A percentile compares a stretch with the other conserved stretches of the same genome.
phyloP scores from a whole-genome alignment of 148 eudicot genomes.

The Rhododendron simsii region DNA sequence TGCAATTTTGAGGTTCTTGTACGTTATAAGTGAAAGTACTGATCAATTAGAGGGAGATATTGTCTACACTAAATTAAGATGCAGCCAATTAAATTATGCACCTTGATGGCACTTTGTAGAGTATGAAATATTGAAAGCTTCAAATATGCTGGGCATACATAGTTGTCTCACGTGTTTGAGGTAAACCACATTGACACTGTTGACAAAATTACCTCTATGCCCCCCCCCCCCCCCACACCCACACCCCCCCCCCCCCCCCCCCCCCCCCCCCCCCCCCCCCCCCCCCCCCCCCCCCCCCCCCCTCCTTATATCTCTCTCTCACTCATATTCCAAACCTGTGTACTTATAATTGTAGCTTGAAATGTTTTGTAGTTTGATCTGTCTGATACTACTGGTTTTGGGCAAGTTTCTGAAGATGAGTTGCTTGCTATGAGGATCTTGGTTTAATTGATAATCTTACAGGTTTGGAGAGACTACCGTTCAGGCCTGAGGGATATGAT shows the following conservation, averaged over 20 bases:
- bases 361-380: neutral
- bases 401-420: neutral
- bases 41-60: neutral
- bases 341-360: neutral
- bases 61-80: neutral
- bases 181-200: neutral
- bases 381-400: neutral
- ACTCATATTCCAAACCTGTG: neutral
- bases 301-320: neutral
- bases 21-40: neutral
- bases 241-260: too few relatives aligned
- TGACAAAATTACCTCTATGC: neutral
- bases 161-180: neutral
- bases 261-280: too few relatives aligned
- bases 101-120: neutral
- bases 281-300: too few relatives aligned
- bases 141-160: neutral
- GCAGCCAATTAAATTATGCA: neutral
- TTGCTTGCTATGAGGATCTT: neutral
- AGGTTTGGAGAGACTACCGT: constrained; percentile 83
- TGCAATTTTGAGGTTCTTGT: neutral
- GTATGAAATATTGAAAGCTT: neutral
- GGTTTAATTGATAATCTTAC: constrained; percentile 5
- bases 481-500: constrained; percentile 82
- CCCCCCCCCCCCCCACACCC: too few relatives aligned